Conservation (phyloP, 2,329 filamentous ascomycete genomes). For the Ramichloridium luteum region DNA sequence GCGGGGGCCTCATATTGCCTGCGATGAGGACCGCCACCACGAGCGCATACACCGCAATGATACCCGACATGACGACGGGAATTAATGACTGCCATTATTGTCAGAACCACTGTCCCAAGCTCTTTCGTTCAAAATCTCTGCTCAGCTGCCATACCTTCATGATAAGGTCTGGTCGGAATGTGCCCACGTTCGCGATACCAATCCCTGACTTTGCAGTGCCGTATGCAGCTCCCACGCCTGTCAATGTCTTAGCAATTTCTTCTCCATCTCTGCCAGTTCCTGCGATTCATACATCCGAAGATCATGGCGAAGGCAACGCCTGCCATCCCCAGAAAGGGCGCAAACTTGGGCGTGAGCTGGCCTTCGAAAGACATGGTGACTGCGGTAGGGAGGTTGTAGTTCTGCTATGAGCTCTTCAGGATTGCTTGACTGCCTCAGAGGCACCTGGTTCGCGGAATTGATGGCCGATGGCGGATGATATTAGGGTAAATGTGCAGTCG, state of each 20-base stretch:
- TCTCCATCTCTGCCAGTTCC: neutral
- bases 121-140: too few species aligned
- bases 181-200: slow-evolving; percentile 74
- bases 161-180: slow-evolving; percentile 73
- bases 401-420: too few species aligned
- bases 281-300: slow-evolving; percentile 55
- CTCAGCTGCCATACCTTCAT: slow-evolving; percentile 86
- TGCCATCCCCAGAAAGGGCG: slow-evolving; percentile 78
- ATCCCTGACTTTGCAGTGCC: slow-evolving; percentile 82
- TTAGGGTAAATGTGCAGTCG: too few species aligned
- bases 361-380: slow-evolving; percentile 32
- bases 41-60: slow-evolving; percentile 94
- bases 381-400: slow-evolving; percentile 4
- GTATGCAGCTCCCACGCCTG: slow-evolving; percentile 65
- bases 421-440: too few species aligned
- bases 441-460: too few species aligned
- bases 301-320: slow-evolving; percentile 74
- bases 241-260: slow-evolving; percentile 16
- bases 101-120: too few species aligned
- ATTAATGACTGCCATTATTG: slow-evolving; percentile 53
- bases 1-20: slow-evolving; percentile 68
- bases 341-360: slow-evolving; percentile 63
- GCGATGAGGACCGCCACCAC: slow-evolving; percentile 95
- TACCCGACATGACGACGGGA: slow-evolving; percentile 95
- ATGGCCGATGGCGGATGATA: too few species aligned